These are phyloP conservation scores for Daldinia vernicosa DNA, from an alignment of 495 filamentous ascomycete genomes.

Conservation along the genomic window DNA sequence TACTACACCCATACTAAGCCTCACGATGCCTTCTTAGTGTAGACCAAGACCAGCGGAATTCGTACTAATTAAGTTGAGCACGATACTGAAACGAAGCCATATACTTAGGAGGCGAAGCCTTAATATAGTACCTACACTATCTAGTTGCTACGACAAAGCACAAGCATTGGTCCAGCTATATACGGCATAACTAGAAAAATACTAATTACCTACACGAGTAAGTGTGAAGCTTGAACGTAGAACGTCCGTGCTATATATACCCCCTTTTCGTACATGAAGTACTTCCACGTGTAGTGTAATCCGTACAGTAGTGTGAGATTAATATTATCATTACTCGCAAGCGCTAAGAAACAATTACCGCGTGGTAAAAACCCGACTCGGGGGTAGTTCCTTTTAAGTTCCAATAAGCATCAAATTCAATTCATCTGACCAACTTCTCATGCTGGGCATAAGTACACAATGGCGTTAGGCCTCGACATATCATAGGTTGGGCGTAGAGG, in stretches of 20 bases:
- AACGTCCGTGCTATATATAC: background rate
- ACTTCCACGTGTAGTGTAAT: conserved; percentile 20
- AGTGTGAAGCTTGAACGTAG: background rate
- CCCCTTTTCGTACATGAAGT: conserved; percentile 5
- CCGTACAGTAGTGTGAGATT: conserved; percentile 25
- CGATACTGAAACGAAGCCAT: background rate
- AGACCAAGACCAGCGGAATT: background rate
- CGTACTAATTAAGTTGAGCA: background rate
- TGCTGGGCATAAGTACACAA: conserved; percentile 30
- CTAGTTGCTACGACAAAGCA: background rate
- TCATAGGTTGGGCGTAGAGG: conserved; percentile 8
- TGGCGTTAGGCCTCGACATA: conserved; percentile 7
- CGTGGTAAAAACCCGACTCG: conserved; percentile 23
- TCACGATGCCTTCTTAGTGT: background rate
- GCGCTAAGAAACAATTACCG: conserved; percentile 18
- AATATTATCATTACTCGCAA: conserved; percentile 3
- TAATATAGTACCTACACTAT: background rate
- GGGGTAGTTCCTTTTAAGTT: conserved; percentile 34
- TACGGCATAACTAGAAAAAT: background rate
- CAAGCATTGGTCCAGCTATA: background rate
- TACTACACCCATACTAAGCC: background rate
- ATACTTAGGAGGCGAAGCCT: background rate
- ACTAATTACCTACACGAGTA: background rate
- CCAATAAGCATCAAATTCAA: conserved; percentile 36
- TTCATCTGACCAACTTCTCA: conserved; percentile 43